These are phyloP conservation scores for Nematodospora anomalae DNA, from an alignment of 1,139 yeast genomes.

Conservation along the genomic window DNA sequence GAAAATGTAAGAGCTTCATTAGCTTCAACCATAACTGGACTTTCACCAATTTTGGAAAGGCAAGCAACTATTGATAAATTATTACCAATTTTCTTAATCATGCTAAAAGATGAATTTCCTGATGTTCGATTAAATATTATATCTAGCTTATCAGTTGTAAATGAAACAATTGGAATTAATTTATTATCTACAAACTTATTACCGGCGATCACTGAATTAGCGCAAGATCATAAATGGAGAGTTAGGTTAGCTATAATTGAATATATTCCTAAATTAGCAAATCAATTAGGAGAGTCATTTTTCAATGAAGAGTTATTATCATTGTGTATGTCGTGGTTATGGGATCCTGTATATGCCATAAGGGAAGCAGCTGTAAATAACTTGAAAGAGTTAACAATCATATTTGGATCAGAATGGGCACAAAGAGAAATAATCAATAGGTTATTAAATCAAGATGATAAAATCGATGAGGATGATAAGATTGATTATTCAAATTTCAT, in stretches of 20 bases:
- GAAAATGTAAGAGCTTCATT: slow-evolving; percentile 92
- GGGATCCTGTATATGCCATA: slow-evolving; percentile 97
- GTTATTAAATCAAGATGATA: slow-evolving; percentile 43
- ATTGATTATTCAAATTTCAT: slow-evolving; percentile 68
- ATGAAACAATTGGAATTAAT: slow-evolving; percentile 92
- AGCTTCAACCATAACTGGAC: slow-evolving; percentile 82
- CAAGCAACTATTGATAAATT: slow-evolving; percentile 80
- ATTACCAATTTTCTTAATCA: slow-evolving; percentile 83
- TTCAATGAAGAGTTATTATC: slow-evolving; percentile 90
- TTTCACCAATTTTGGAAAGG: slow-evolving; percentile 85
- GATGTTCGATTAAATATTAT: slow-evolving; percentile 95
- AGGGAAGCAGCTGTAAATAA: slow-evolving; percentile 94
- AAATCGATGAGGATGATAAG: slow-evolving; percentile 34
- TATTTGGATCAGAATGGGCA: slow-evolving; percentile 95
- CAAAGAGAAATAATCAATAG: slow-evolving; percentile 78
- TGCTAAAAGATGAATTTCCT: slow-evolving; percentile 96
- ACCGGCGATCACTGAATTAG: slow-evolving; percentile 95
- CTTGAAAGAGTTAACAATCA: slow-evolving; percentile 73
- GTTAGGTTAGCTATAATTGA: slow-evolving; percentile 96
- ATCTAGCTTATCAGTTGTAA: slow-evolving; percentile 85
- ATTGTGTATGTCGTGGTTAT: slow-evolving; percentile 92
- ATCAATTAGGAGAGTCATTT: slow-evolving; percentile 89
- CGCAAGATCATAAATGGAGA: slow-evolving; percentile 97
- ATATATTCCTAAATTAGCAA: slow-evolving; percentile 94
- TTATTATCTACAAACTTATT: slow-evolving; percentile 80